Percentiles rank a stretch among this genome's conserved stretches.
These are phyloP conservation scores for Pseudozyma sp. DNA, from an alignment of 1,284 basidiomycete genomes.

Conservation along the genomic window DNA sequence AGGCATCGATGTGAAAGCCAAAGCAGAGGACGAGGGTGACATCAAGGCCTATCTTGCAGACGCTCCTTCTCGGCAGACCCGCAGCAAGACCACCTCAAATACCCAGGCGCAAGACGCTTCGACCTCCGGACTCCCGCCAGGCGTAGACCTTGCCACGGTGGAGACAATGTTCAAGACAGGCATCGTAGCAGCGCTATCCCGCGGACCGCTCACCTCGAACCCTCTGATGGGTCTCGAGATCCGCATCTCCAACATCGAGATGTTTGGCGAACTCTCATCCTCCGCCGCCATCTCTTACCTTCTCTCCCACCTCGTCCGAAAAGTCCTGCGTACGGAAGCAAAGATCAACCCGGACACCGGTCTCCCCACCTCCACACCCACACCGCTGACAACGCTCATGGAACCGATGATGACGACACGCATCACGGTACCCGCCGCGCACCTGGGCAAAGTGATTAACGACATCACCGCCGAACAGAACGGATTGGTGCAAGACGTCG, in stretches of 20 bases:
- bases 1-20: neutral
- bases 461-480: conserved; percentile 63
- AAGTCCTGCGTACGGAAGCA: conserved; percentile 36
- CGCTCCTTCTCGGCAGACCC: conserved; percentile 2
- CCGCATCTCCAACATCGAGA: conserved; percentile 34
- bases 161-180: conserved; percentile 39
- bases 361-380: neutral
- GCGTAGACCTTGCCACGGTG: conserved; percentile 34
- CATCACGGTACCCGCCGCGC: conserved; percentile 44
- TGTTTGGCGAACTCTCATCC: conserved; percentile 55
- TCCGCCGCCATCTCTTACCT: conserved; percentile 52
- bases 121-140: conserved; percentile 5
- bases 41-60: conserved; percentile 27
- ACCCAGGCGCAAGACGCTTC: conserved; percentile 3
- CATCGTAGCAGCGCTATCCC: conserved; percentile 52
- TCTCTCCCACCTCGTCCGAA: conserved; percentile 48
- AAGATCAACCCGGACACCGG: conserved; percentile 17
- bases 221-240: conserved; percentile 56
- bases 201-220: conserved; percentile 62
- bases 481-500: conserved; percentile 57
- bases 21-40: conserved; percentile 18
- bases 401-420: conserved; percentile 65
- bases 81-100: neutral
- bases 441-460: conserved; percentile 61
- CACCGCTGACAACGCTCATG: conserved; percentile 55